Conservation (phyloP, 306 rosid genomes). For the Myrica gale region DNA sequence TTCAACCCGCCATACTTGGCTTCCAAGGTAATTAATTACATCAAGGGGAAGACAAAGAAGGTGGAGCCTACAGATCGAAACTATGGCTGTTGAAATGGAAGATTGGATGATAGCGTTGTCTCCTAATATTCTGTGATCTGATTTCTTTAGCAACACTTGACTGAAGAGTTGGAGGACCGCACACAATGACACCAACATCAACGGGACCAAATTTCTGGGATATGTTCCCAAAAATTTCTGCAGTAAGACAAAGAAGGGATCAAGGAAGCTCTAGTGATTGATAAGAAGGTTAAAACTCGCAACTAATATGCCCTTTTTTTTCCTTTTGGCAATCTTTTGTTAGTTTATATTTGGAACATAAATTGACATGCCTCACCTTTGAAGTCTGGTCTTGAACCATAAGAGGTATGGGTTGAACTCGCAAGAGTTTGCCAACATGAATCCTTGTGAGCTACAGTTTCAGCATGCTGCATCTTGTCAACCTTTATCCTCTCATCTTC, state of each 20-base stretch:
- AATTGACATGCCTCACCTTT: slow-evolving; percentile 42
- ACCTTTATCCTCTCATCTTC: slow-evolving; percentile 16
- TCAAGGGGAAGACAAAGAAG: no score
- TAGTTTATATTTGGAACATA: slow-evolving; percentile 6
- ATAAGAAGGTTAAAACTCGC: not conserved
- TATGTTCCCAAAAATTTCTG: slow-evolving; percentile 60
- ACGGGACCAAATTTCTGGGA: slow-evolving; percentile 67
- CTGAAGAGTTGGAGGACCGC: slow-evolving; percentile 87
- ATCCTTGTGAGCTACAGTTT: slow-evolving; percentile 27
- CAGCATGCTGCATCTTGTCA: slow-evolving; percentile 29
- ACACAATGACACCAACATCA: slow-evolving; percentile 74
- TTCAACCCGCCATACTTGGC: no score
- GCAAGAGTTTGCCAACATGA: slow-evolving; percentile 25
- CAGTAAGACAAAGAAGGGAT: slow-evolving; percentile 16
- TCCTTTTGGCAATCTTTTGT: not conserved
- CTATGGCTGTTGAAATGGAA: slow-evolving; percentile 92
- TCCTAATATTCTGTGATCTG: slow-evolving; percentile 56
- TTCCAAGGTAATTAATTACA: no score
- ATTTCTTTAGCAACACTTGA: slow-evolving; percentile 81
- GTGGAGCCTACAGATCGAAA: slow-evolving; percentile 60
- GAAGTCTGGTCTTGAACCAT: slow-evolving; percentile 81
- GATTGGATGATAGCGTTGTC: slow-evolving; percentile 56
- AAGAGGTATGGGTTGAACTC: slow-evolving; percentile 38
- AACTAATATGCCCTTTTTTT: no score
- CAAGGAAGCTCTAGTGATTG: not conserved